These are phyloP conservation scores for Avena sativa DNA, from an alignment of 176 grass and related monocot genomes.

Conservation along the genomic window DNA sequence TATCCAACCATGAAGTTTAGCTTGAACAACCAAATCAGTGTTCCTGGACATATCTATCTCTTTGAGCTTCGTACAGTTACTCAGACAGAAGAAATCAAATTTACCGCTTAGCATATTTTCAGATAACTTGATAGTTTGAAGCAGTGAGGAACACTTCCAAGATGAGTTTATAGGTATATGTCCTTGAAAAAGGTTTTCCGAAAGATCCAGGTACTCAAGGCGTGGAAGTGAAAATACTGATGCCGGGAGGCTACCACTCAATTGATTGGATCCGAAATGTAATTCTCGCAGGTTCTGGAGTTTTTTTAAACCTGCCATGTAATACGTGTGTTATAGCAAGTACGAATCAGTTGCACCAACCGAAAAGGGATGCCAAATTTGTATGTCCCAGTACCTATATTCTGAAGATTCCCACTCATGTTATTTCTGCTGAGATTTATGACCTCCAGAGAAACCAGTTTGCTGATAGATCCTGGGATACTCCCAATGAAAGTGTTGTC, in stretches of 20 bases:
- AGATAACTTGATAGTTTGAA: neutral
- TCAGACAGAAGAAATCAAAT: constrained; percentile 3
- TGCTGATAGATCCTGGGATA: neutral
- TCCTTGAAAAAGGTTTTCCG: constrained; percentile 31
- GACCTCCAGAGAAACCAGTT: constrained; percentile 29
- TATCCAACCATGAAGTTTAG: constrained; percentile 9
- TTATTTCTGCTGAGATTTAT: neutral
- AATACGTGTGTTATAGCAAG: neutral
- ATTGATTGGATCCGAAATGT: neutral
- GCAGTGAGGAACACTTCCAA: constrained; percentile 1
- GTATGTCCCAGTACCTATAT: constrained; percentile 11
- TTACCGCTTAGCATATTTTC: constrained; percentile 16
- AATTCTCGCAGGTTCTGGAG: constrained; percentile 17
- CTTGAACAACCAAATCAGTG: neutral
- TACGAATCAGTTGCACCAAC: neutral
- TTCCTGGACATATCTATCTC: constrained; percentile 15
- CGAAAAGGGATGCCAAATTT: neutral
- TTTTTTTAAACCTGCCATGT: neutral
- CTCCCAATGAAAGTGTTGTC: neutral
- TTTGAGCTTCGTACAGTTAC: constrained; percentile 11
- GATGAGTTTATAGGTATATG: constrained; percentile 21
- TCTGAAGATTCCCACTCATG: neutral
- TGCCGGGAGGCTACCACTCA: constrained; percentile 4
- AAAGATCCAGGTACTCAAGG: constrained; percentile 41
- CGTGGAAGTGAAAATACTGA: neutral